Conservation (phyloP, 208 protist species). For the Angomonas ambiguus region DNA sequence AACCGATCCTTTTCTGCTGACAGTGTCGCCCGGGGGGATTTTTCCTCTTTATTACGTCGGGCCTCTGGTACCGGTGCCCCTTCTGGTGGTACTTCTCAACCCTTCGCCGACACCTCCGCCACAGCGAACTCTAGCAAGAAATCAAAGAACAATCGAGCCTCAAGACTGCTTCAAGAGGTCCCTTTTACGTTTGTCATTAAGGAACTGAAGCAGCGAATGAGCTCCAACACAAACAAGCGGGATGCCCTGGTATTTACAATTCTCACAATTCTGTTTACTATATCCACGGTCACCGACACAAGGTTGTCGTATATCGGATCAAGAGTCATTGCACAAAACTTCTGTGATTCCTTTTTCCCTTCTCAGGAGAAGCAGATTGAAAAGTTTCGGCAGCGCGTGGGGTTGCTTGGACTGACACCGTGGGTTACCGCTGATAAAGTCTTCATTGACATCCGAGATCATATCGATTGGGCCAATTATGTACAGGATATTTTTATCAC, state of each 20-base stretch:
- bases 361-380: slow-evolving; percentile 1
- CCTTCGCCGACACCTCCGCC: neutral
- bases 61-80: neutral
- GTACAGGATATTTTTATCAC: slow-evolving; percentile 3
- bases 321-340: slow-evolving; percentile 13
- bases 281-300: slow-evolving; percentile 20
- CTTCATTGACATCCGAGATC: slow-evolving; percentile 16
- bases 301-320: slow-evolving; percentile 16
- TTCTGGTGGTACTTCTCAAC: neutral
- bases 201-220: slow-evolving; percentile 3
- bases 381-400: slow-evolving; percentile 14
- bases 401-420: neutral
- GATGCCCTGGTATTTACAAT: slow-evolving; percentile 28
- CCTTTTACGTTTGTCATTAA: slow-evolving; percentile 21
- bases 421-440: slow-evolving; percentile 15
- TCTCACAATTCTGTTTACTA: slow-evolving; percentile 29
- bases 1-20: neutral
- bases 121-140: neutral
- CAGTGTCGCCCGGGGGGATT: neutral
- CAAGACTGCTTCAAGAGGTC: slow-evolving; percentile 6
- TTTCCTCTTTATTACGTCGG: neutral
- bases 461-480: neutral
- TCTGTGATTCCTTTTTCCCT: slow-evolving; percentile 17
- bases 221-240: slow-evolving; percentile 5
- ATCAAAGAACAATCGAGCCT: neutral